Conservation (phyloP, 2,329 filamentous ascomycete genomes). For the Microdochium bolleyi region DNA sequence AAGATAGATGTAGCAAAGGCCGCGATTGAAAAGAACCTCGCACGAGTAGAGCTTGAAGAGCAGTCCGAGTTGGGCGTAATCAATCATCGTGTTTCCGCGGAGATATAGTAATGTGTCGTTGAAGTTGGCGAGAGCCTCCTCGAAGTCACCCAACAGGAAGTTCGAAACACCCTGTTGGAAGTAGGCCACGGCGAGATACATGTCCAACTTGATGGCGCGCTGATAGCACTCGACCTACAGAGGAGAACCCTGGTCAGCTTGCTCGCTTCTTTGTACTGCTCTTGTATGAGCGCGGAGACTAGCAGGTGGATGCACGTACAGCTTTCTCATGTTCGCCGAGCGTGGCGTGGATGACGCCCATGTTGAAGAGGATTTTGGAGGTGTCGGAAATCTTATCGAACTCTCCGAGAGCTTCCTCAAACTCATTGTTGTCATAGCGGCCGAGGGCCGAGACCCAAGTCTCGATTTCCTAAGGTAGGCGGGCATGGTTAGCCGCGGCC, state of each 20-base stretch:
- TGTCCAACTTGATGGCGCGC: constrained; percentile 79
- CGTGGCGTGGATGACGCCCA: constrained; percentile 94
- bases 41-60: constrained; percentile 97
- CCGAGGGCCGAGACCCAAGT: constrained; percentile 90
- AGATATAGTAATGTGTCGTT: constrained; percentile 95
- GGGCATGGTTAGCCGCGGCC: constrained; percentile 4
- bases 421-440: constrained; percentile 95
- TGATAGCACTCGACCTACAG: constrained; percentile 87
- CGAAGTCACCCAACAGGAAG: constrained; percentile 92
- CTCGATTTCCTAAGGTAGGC: constrained; percentile 83
- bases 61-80: constrained; percentile 92
- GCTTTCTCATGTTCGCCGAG: constrained; percentile 93
- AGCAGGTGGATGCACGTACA: constrained; percentile 44
- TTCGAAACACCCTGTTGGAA: constrained; percentile 99
- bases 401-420: constrained; percentile 75
- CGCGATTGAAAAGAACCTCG: constrained; percentile 95
- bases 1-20: constrained; percentile 94
- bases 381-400: constrained; percentile 90
- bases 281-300: background rate
- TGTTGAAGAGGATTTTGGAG: constrained; percentile 97
- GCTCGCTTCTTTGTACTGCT: background rate
- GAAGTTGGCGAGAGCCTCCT: constrained; percentile 95
- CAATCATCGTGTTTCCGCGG: constrained; percentile 92
- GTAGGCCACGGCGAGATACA: constrained; percentile 94
- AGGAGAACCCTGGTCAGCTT: constrained; percentile 1